A percentile compares a stretch with the other conserved stretches of the same genome.
These are phyloP conservation scores for Tylopilus felleus DNA, from an alignment of 768 basidiomycete species.

Conservation along the genomic window DNA sequence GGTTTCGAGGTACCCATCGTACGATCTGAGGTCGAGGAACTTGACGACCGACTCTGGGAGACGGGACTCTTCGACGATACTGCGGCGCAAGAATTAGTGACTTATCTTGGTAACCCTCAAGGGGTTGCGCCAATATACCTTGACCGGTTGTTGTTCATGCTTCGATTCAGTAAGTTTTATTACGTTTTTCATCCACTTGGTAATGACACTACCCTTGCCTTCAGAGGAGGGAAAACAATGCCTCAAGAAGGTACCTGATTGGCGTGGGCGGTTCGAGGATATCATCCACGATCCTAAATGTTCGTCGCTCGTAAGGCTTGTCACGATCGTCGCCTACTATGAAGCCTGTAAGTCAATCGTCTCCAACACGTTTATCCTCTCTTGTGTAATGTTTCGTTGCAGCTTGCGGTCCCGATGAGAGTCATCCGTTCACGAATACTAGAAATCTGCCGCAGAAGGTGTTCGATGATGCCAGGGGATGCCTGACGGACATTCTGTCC, in stretches of 20 bases:
- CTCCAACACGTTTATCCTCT: neutral
- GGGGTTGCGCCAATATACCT: slow-evolving; percentile 8
- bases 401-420: slow-evolving; percentile 15
- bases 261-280: slow-evolving; percentile 7
- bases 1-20: slow-evolving; percentile 22
- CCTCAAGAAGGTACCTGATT: slow-evolving; percentile 12
- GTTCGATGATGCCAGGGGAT: slow-evolving; percentile 12
- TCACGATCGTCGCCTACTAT: slow-evolving; percentile 21
- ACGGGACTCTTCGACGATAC: slow-evolving; percentile 20
- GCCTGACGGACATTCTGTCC: slow-evolving; percentile 3
- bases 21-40: neutral
- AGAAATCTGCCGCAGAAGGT: neutral
- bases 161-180: slow-evolving; percentile 17
- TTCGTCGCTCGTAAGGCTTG: slow-evolving; percentile 18
- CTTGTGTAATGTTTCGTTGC: neutral
- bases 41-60: slow-evolving; percentile 20
- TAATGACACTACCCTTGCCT: neutral
- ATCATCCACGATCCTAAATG: slow-evolving; percentile 11
- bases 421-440: too few relatives aligned
- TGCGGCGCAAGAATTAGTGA: slow-evolving; percentile 11
- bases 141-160: slow-evolving; percentile 12
- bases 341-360: slow-evolving; percentile 17
- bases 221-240: slow-evolving; percentile 21
- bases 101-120: slow-evolving; percentile 7
- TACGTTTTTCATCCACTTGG: neutral